Conservation (phyloP, 1,139 yeast species). For the Geotrichum carabidarum region DNA sequence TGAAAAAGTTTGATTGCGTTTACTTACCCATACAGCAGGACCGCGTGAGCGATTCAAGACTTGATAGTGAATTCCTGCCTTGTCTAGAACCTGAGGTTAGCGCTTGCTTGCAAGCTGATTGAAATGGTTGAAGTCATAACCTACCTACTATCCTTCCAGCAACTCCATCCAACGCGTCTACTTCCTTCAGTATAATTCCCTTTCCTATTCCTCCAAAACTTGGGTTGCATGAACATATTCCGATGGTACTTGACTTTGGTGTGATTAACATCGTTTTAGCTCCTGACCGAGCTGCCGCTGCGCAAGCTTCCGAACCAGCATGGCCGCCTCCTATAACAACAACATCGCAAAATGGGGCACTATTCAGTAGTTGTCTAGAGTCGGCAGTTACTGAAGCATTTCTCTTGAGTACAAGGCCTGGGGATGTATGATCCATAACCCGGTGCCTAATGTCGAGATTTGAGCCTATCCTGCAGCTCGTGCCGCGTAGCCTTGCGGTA, state of each 20-base stretch:
- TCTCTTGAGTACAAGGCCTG: slow-evolving; percentile 3
- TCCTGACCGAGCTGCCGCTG: slow-evolving; percentile 87
- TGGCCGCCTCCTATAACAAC: slow-evolving; percentile 97
- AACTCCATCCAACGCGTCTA: slow-evolving; percentile 94
- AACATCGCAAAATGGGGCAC: slow-evolving; percentile 48
- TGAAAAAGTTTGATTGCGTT: not conserved
- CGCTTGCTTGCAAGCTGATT: not conserved
- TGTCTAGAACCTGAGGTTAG: slow-evolving; percentile 41
- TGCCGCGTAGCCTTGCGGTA: too few relatives aligned
- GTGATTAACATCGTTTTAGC: slow-evolving; percentile 69
- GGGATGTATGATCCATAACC: not conserved
- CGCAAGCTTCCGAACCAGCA: slow-evolving; percentile 97
- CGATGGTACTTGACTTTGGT: slow-evolving; percentile 68
- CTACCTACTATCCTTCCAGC: slow-evolving; percentile 60
- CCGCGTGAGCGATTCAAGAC: slow-evolving; percentile 84
- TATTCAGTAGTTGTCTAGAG: slow-evolving; percentile 6
- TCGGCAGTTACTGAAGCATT: slow-evolving; percentile 16
- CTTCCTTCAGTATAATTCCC: slow-evolving; percentile 85
- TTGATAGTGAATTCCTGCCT: slow-evolving; percentile 89
- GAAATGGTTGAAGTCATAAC: not conserved
- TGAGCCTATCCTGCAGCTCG: too few relatives aligned
- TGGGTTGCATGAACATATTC: slow-evolving; percentile 96
- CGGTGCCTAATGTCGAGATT: not conserved
- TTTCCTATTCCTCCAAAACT: slow-evolving; percentile 98
- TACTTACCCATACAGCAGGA: slow-evolving; percentile 75